Base-by-base conservation (phyloP, 495 filamentous ascomycete genomes). In the Evernia prunastri region DNA sequence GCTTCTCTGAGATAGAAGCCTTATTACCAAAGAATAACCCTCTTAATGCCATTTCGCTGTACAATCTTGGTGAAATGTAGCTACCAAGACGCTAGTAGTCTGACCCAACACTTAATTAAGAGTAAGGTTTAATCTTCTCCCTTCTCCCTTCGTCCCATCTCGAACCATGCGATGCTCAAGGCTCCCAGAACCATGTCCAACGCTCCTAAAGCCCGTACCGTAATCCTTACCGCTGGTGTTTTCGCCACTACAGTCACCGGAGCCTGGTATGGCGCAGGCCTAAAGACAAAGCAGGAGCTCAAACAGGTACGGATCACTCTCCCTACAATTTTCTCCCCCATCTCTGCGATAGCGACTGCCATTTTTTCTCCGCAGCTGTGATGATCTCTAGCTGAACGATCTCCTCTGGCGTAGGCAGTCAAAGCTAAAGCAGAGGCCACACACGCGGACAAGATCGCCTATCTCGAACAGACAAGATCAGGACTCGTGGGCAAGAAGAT, bases 221-320 rank as follows among this genome's bases (percentile, higher is more conserved):
- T 82, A n/a, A 71, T 83, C 6, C 68, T 81, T 58, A 77, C 82
- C 4, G 74, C 70, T 17, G 75, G 81, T 8, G 77, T 82, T 11
- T 74, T 76, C 15, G 75, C 77, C 10, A 75, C 82, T n/a, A 82
- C 80, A 9, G 79, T 78, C 31, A 75, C 75, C 1, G 81, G 82
- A 23, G 76, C 79, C 20, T 77, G 80, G 47, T 84, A 84, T 65
- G 82, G 82, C 17, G 82, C 82, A 37, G 78, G 80, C 6, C 37
- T 84, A 54, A 84, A 84, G 70, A 80, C 75, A 1, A 66, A 76
- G 31, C 69, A 76, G 63, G 78, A 85, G 56, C 71, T 72, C 49
- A 70, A 74, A 33, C 68, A 81, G 73, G 81, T 82, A 10, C 40
- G 45, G 60, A 42, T 15, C 9, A 27, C 33, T 43, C 42, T 17